Evolutionary conservation across 371 early-diverging fungal genomes (phyloP).

Genomic region (Nosema muscidifuracis): DNA sequence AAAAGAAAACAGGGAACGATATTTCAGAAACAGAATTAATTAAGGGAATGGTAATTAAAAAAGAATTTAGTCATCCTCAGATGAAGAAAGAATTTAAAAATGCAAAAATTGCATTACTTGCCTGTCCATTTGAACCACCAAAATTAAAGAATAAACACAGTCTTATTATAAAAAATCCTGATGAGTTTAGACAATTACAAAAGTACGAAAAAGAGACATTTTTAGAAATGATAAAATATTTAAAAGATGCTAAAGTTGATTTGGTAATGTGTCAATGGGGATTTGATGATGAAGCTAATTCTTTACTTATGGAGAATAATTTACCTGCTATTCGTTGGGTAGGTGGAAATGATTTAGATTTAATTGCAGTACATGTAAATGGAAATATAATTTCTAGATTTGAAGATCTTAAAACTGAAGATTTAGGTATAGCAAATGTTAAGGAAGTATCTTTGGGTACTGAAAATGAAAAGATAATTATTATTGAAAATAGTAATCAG

Average conservation of each 20-base stretch:
- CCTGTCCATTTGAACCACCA: conserved; percentile 99
- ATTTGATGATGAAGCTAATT: conserved; percentile 99
- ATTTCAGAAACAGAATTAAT: conserved; percentile 82
- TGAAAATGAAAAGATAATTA: conserved; percentile 91
- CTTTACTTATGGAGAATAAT: conserved; percentile 87
- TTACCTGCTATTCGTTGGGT: conserved; percentile 99
- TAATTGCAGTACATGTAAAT: conserved; percentile 94
- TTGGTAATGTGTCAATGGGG: conserved; percentile 99
- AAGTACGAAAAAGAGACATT: conserved; percentile 89
- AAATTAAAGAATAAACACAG: conserved; percentile 99
- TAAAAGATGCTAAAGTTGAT: conserved; percentile 92
- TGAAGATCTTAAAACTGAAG: conserved; percentile 79
- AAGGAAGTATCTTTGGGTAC: conserved; percentile 90
- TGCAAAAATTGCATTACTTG: conserved; percentile 92
- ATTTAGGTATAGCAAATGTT: conserved; percentile 83
- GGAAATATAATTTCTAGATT: conserved; percentile 97
- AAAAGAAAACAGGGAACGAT: conserved; percentile 90
- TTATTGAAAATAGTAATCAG: conserved; percentile 69
- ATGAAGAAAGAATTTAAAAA: conserved; percentile 90
- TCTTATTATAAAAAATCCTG: conserved; percentile 86
- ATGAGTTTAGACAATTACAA: conserved; percentile 89
- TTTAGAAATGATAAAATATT: conserved; percentile 83
- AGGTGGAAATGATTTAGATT: conserved; percentile 93
- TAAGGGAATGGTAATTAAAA: conserved; percentile 92
- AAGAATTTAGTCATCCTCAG: conserved; percentile 98